Evolutionary conservation across 1,284 basidiomycete species (phyloP).

Genomic region (Blastosporella zonata): DNA sequence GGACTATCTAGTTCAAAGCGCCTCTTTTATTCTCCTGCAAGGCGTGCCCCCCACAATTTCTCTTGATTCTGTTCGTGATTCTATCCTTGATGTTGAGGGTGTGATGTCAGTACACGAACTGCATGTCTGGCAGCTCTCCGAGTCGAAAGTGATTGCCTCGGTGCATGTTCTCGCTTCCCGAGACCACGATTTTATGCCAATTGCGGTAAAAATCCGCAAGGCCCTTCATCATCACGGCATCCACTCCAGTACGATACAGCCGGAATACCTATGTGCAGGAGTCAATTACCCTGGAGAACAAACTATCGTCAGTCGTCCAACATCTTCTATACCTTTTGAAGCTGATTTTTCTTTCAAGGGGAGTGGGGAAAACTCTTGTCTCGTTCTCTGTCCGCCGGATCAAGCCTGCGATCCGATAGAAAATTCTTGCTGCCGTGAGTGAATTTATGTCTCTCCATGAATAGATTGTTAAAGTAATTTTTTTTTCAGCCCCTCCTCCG

Average conservation of each 20-base stretch:
- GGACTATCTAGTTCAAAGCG: slow-evolving; percentile 66
- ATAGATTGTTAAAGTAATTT: not conserved
- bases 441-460: not conserved
- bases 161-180: slow-evolving; percentile 90
- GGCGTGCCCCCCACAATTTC: slow-evolving; percentile 91
- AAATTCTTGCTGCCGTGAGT: slow-evolving; percentile 80
- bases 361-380: slow-evolving; percentile 43
- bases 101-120: slow-evolving; percentile 93
- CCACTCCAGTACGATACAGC: slow-evolving; percentile 91
- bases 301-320: slow-evolving; percentile 33
- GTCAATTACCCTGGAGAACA: slow-evolving; percentile 41
- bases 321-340: not conserved
- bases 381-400: slow-evolving; percentile 58
- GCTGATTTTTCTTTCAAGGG: slow-evolving; percentile 26
- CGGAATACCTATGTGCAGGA: slow-evolving; percentile 59
- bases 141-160: slow-evolving; percentile 85
- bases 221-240: slow-evolving; percentile 89
- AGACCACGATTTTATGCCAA: slow-evolving; percentile 85
- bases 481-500: slow-evolving; percentile 43
- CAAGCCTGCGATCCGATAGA: slow-evolving; percentile 65
- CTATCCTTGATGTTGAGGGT: slow-evolving; percentile 81
- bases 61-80: slow-evolving; percentile 79
- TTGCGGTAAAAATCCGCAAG: slow-evolving; percentile 82
- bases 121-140: slow-evolving; percentile 88
- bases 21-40: slow-evolving; percentile 96